A percentile compares a stretch with the other conserved stretches of the same genome.
Conservation (phyloP, 225 moss, liverwort and hornwort species). For the Climacium dendroides region DNA sequence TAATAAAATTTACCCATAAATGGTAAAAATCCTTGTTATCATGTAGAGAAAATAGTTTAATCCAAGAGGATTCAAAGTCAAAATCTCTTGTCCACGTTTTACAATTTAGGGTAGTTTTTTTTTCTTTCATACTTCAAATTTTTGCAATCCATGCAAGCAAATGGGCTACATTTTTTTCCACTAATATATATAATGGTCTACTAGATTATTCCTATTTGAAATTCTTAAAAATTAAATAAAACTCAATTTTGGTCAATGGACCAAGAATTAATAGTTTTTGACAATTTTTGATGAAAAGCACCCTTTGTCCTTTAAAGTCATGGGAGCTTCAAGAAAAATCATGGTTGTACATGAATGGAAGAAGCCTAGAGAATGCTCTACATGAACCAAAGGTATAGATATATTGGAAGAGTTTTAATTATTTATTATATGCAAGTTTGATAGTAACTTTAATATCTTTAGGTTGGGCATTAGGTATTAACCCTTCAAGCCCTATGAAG, state of each 20-base stretch:
- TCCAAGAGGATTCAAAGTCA: background rate
- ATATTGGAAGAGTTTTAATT: background rate
- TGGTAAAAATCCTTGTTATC: fast-evolving
- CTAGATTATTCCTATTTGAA: background rate
- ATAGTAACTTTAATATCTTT: background rate
- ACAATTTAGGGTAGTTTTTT: fast-evolving
- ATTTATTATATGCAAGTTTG: background rate
- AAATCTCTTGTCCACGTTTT: background rate
- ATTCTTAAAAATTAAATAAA: fast-evolving
- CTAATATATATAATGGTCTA: background rate
- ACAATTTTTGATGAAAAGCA: background rate
- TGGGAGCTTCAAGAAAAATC: background rate
- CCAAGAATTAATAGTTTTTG: background rate
- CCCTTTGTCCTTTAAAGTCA: fast-evolving
- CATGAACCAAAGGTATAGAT: background rate
- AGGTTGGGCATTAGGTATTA: background rate
- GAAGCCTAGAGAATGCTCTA: background rate
- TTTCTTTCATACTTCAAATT: background rate
- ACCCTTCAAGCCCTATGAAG: background rate
- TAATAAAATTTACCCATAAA: background rate
- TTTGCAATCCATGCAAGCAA: fast-evolving
- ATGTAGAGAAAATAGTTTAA: background rate
- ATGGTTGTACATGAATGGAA: background rate
- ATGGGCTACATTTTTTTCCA: background rate
- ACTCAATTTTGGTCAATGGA: background rate